Percentiles rank a stretch among this genome's conserved stretches.
These are phyloP conservation scores for Parasarocladium wereldwijsianum DNA, from an alignment of 2,329 filamentous ascomycete genomes.

Conservation along the genomic window DNA sequence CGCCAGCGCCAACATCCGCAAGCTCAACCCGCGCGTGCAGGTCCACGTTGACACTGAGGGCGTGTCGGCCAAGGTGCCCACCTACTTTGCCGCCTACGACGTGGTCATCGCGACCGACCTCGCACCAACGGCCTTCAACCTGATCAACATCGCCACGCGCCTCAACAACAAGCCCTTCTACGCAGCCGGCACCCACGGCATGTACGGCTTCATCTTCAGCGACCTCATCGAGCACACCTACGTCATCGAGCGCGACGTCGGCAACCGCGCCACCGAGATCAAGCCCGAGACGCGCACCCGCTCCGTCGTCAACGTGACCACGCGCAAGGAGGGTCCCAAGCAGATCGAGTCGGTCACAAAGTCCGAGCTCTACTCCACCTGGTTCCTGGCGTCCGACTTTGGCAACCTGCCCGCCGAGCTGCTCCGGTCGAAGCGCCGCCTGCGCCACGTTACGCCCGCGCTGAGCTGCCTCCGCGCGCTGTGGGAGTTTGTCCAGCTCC, in stretches of 20 bases:
- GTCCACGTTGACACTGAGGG: slow-evolving; percentile 56
- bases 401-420: slow-evolving; percentile 60
- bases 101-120: slow-evolving; percentile 84
- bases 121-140: slow-evolving; percentile 55
- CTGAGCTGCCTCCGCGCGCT: slow-evolving; percentile 78
- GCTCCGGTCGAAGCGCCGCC: slow-evolving; percentile 47
- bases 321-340: slow-evolving; percentile 53
- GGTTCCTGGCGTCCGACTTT: slow-evolving; percentile 66
- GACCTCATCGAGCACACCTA: slow-evolving; percentile 87
- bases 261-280: slow-evolving; percentile 51
- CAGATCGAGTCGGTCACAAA: slow-evolving; percentile 79
- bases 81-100: slow-evolving; percentile 68
- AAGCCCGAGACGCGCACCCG: slow-evolving; percentile 64
- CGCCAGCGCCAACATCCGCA: slow-evolving; percentile 61
- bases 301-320: slow-evolving; percentile 55
- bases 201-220: slow-evolving; percentile 91
- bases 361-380: slow-evolving; percentile 77
- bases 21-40: slow-evolving; percentile 78
- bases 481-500: slow-evolving; percentile 60
- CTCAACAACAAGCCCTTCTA: slow-evolving; percentile 73
- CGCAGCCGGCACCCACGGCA: slow-evolving; percentile 70
- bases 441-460: slow-evolving; percentile 65
- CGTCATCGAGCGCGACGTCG: slow-evolving; percentile 69
- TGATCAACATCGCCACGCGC: slow-evolving; percentile 77
- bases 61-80: slow-evolving; percentile 51